phyloP scores from a whole-genome alignment of 257 asterid genomes.

The Penstemon eatonii region DNA sequence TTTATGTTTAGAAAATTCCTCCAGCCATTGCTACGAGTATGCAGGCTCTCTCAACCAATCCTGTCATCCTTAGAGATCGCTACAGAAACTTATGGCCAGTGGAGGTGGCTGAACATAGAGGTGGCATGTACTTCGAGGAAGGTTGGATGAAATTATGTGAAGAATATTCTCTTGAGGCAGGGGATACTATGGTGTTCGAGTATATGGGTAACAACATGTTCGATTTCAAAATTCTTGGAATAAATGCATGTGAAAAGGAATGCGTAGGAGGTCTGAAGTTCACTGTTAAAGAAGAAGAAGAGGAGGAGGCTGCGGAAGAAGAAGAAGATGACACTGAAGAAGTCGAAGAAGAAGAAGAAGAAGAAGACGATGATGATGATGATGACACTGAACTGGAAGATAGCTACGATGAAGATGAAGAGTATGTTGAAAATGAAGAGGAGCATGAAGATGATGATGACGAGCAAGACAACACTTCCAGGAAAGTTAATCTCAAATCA shows the following conservation, averaged over 20 bases:
- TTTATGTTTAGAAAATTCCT: no score
- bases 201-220: conserved; percentile 12
- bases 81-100: conserved; percentile 19
- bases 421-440: not conserved
- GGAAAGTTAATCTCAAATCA: not conserved
- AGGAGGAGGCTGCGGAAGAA: not conserved
- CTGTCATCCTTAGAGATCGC: conserved; percentile 24
- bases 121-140: conserved; percentile 17
- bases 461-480: not conserved
- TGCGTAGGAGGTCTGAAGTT: conserved; percentile 3
- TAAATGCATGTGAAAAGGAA: conserved; percentile 14
- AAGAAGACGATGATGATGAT: not conserved
- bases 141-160: conserved; percentile 34
- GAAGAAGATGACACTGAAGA: not conserved
- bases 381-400: not conserved
- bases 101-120: conserved; percentile 15
- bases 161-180: conserved; percentile 18
- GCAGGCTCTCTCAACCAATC: no score
- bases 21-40: no score
- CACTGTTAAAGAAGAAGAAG: conserved; percentile 8
- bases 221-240: conserved; percentile 20
- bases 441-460: not conserved
- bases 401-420: not conserved
- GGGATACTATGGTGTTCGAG: conserved; percentile 2
- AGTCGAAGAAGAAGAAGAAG: not conserved